phyloP scores from a whole-genome alignment of 2,329 filamentous ascomycete species.

The Fusarium coffeatum region DNA sequence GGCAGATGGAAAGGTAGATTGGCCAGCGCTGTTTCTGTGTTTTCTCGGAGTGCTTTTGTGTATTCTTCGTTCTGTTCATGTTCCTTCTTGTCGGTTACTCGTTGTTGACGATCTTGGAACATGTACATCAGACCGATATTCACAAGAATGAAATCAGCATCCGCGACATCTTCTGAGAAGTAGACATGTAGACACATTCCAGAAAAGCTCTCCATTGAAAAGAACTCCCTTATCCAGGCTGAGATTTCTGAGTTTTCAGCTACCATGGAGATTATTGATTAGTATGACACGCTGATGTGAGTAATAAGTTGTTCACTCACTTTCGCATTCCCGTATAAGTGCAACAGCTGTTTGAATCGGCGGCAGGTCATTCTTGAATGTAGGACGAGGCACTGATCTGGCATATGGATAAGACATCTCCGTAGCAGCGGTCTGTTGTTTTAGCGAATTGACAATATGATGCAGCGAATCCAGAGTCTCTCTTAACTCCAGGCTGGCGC shows the following conservation, averaged over 20 bases:
- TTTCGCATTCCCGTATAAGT: conserved; percentile 37
- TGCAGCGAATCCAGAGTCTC: conserved; percentile 52
- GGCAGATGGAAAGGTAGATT: conserved; percentile 50
- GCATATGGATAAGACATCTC: conserved; percentile 45
- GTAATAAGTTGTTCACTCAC: conserved; percentile 16
- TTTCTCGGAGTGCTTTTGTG: conserved; percentile 42
- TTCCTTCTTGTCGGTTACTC: conserved; percentile 23
- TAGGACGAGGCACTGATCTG: conserved; percentile 34
- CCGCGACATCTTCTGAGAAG: conserved; percentile 49
- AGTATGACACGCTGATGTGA: background rate
- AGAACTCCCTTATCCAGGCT: conserved; percentile 48
- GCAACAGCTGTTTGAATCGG: conserved; percentile 42
- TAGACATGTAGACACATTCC: conserved; percentile 51
- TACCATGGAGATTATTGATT: conserved; percentile 1
- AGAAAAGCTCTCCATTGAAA: conserved; percentile 47
- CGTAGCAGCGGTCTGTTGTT: conserved; percentile 40
- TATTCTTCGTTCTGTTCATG: conserved; percentile 44
- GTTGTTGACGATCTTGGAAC: conserved; percentile 43
- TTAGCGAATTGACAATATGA: conserved; percentile 44
- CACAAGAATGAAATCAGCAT: conserved; percentile 51
- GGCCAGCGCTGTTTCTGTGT: conserved; percentile 49
- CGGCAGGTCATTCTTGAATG: conserved; percentile 38
- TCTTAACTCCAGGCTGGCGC: conserved; percentile 49
- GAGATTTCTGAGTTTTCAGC: conserved; percentile 40
- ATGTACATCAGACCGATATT: conserved; percentile 50